phyloP scores from a whole-genome alignment of 805 yeast genomes.

The Wickerhamiella spandovensis region DNA sequence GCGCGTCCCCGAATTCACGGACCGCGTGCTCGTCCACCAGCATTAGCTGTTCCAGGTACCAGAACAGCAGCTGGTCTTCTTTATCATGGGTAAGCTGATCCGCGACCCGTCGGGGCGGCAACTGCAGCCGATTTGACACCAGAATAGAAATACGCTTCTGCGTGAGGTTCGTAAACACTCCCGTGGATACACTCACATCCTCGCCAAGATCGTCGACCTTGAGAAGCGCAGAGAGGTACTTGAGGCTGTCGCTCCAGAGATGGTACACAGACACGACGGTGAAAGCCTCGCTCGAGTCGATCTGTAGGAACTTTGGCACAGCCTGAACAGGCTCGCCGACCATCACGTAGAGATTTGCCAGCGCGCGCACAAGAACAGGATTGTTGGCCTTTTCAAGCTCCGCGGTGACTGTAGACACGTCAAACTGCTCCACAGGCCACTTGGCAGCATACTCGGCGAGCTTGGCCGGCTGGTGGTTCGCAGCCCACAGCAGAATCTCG shows the following conservation, averaged over 20 bases:
- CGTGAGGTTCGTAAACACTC: constrained; percentile 1
- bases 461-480: constrained; percentile 26
- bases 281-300: constrained; percentile 43
- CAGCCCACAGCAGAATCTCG: constrained; percentile 34
- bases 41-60: constrained; percentile 51
- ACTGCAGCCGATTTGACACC: constrained; percentile 25
- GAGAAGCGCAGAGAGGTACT: constrained; percentile 34
- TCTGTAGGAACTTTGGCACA: constrained; percentile 43
- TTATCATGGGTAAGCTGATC: constrained; percentile 25
- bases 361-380: constrained; percentile 10
- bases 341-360: constrained; percentile 38
- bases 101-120: constrained; percentile 42
- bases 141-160: neutral
- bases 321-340: constrained; percentile 50
- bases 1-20: constrained; percentile 48
- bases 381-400: constrained; percentile 33
- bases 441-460: constrained; percentile 32
- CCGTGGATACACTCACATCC: constrained; percentile 5
- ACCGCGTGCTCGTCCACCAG: constrained; percentile 42
- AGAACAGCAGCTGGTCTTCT: constrained; percentile 29
- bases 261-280: constrained; percentile 50
- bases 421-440: constrained; percentile 51
- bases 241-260: constrained; percentile 37
- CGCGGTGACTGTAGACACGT: constrained; percentile 31
- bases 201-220: constrained; percentile 8